Conservation (phyloP, 192 early-diverging fungal species). For the Coemansia sp. region DNA sequence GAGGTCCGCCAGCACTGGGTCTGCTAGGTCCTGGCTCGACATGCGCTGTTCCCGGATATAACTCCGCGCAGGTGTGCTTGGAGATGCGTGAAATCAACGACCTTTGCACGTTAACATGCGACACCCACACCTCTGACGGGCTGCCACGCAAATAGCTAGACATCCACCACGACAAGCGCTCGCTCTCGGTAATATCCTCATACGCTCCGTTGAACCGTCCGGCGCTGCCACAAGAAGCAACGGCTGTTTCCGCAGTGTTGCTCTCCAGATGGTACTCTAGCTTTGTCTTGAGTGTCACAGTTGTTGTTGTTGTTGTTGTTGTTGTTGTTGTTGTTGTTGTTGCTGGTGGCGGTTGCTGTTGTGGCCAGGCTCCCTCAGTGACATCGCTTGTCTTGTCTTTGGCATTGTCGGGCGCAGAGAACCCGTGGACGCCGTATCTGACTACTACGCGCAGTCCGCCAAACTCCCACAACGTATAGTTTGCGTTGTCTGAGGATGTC, state of each 20-base stretch:
- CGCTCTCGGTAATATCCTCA: constrained; percentile 36
- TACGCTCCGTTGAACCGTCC: neutral
- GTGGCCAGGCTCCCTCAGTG: neutral
- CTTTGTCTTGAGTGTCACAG: constrained; percentile 41
- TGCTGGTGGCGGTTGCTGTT: neutral
- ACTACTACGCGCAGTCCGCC: constrained; percentile 38
- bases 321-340: constrained; percentile 16
- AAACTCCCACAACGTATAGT: constrained; percentile 52
- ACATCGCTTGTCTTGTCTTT: neutral
- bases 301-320: constrained; percentile 4
- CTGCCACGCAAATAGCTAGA: constrained; percentile 42
- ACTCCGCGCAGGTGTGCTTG: constrained; percentile 16
- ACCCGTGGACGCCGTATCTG: constrained; percentile 43
- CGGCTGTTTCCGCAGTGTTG: constrained; percentile 10
- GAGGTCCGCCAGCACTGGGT: neutral
- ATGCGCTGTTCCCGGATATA: constrained; percentile 11
- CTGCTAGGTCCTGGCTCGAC: neutral
- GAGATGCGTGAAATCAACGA: constrained; percentile 12
- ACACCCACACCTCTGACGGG: constrained; percentile 48
- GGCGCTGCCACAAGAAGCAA: constrained; percentile 5
- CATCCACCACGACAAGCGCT: constrained; percentile 52
- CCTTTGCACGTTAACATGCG: constrained; percentile 24
- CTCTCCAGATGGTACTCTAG: constrained; percentile 26
- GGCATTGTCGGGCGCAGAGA: constrained; percentile 7
- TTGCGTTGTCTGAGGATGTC: constrained; percentile 18